A percentile compares a stretch with the other conserved stretches of the same genome.
Evolutionary conservation across 805 yeast species (phyloP).

Genomic region (Kodamaea laetipori): DNA sequence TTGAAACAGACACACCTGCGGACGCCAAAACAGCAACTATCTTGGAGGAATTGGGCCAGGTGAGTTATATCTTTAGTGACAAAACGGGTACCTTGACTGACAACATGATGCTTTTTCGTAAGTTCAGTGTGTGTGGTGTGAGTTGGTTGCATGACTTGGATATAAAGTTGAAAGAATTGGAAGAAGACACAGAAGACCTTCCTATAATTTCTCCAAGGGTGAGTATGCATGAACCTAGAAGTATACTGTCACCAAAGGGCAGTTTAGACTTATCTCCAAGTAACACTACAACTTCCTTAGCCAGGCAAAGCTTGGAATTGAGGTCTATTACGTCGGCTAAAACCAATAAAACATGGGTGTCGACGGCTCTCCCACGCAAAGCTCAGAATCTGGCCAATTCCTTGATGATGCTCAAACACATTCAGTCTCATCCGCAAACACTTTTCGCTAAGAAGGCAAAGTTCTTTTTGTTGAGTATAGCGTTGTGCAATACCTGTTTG

Average conservation of each 20-base stretch:
- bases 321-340: constrained; percentile 17
- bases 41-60: constrained; percentile 95
- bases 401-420: constrained; percentile 62
- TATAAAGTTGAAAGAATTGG: constrained; percentile 32
- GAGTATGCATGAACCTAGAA: constrained; percentile 7
- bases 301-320: not conserved
- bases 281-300: constrained; percentile 31
- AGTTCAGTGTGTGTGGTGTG: constrained; percentile 82
- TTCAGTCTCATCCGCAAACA: constrained; percentile 72
- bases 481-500: constrained; percentile 87
- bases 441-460: constrained; percentile 70
- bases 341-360: constrained; percentile 43
- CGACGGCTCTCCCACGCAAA: constrained; percentile 50
- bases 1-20: constrained; percentile 82
- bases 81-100: constrained; percentile 98
- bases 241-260: constrained; percentile 8
- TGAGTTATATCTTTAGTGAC: constrained; percentile 90
- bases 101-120: constrained; percentile 88
- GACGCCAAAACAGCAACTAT: constrained; percentile 95
- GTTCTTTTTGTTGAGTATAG: constrained; percentile 78
- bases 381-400: constrained; percentile 51
- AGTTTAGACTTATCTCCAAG: constrained; percentile 23
- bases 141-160: constrained; percentile 86
- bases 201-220: constrained; percentile 8
- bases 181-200: not conserved